Evolutionary conservation across 192 early-diverging fungal genomes (phyloP).

Genomic region (Coemansia sp.): DNA sequence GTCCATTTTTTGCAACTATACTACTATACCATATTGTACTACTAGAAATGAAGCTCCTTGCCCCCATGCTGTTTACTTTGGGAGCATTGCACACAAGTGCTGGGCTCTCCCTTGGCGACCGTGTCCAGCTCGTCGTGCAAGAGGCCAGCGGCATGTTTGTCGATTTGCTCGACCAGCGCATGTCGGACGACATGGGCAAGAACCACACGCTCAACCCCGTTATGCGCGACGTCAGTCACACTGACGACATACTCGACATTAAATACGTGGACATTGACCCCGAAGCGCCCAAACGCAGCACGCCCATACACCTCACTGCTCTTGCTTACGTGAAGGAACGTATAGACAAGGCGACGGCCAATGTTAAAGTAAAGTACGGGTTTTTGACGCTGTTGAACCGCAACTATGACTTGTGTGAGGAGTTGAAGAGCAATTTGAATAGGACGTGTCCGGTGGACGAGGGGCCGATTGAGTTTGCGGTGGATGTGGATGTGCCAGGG

Average conservation of each 20-base stretch:
- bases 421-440: conserved; percentile 47
- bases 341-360: conserved; percentile 43
- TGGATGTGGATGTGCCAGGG: conserved; percentile 50
- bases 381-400: conserved; percentile 45
- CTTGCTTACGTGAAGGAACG: conserved; percentile 48
- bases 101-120: conserved; percentile 23
- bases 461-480: conserved; percentile 40
- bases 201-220: conserved; percentile 52
- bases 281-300: conserved; percentile 48
- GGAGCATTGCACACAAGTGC: conserved; percentile 16
- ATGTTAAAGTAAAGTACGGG: conserved; percentile 50
- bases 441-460: conserved; percentile 53
- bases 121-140: conserved; percentile 30
- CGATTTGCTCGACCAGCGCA: conserved; percentile 1
- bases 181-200: conserved; percentile 31
- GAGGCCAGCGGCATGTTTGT: conserved; percentile 44
- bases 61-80: conserved; percentile 9
- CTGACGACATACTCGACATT: conserved; percentile 46
- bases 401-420: conserved; percentile 51
- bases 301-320: conserved; percentile 39
- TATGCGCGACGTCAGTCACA: conserved; percentile 48
- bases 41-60: conserved; percentile 16
- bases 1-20: too few relatives aligned
- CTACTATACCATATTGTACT: not conserved
- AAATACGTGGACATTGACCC: conserved; percentile 47